phyloP scores from a whole-genome alignment of 768 basidiomycete genomes.

The Auricularia cornea region DNA sequence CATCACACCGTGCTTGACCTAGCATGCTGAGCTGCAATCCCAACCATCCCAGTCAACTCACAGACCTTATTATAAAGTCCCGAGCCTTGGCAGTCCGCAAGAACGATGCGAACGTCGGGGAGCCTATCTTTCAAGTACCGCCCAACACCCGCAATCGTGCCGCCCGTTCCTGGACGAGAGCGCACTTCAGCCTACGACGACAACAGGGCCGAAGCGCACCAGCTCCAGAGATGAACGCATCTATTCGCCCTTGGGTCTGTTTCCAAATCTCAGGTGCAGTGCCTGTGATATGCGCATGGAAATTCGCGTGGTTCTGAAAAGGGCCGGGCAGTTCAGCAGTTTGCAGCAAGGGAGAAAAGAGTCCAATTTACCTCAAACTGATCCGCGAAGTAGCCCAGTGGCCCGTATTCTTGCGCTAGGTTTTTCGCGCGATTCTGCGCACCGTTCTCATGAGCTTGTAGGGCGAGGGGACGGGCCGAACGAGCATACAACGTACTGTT shows the following conservation, averaged over 20 bases:
- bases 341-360: not conserved
- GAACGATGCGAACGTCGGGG: constrained; percentile 53
- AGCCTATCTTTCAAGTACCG: constrained; percentile 71
- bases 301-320: constrained; percentile 79
- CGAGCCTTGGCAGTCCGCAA: constrained; percentile 90
- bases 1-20: constrained; percentile 92
- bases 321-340: not conserved
- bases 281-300: constrained; percentile 76
- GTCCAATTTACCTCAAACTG: constrained; percentile 70
- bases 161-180: constrained; percentile 68
- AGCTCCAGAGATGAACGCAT: constrained; percentile 87
- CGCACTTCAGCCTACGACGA: not conserved
- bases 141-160: constrained; percentile 84
- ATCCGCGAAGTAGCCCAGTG: constrained; percentile 88
- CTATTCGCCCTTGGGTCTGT: constrained; percentile 74
- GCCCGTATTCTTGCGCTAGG: constrained; percentile 68
- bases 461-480: not conserved
- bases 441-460: not conserved
- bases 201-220: constrained; percentile 32
- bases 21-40: not conserved
- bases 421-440: constrained; percentile 78
- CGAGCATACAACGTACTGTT: constrained; percentile 56
- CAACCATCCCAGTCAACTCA: not conserved
- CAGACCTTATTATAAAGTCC: constrained; percentile 88
- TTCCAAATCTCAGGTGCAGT: constrained; percentile 95